A percentile compares a stretch with the other conserved stretches of the same genome.
phyloP scores from a whole-genome alignment of 495 filamentous ascomycete species.

The Talaromyces nanjingensis region DNA sequence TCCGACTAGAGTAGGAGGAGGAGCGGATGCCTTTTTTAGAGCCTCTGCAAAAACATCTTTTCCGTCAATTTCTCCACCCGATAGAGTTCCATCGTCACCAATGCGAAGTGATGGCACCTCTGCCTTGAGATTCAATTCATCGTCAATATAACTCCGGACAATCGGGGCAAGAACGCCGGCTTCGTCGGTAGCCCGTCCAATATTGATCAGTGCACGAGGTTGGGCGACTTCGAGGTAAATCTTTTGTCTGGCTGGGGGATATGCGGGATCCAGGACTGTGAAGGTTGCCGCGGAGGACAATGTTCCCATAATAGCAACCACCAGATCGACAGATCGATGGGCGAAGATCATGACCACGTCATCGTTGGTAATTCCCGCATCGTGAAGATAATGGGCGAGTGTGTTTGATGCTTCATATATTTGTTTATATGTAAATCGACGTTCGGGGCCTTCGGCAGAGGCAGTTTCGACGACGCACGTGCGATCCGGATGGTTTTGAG shows the following conservation, averaged over 20 bases:
- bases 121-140: conserved; percentile 64
- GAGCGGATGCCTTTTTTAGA: conserved; percentile 20
- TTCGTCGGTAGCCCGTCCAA: conserved; percentile 72
- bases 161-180: conserved; percentile 60
- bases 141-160: conserved; percentile 68
- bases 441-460: conserved; percentile 47
- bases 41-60: conserved; percentile 38
- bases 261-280: conserved; percentile 76
- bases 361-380: conserved; percentile 64
- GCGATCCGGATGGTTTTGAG: conserved; percentile 61
- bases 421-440: conserved; percentile 79
- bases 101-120: conserved; percentile 73
- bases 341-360: conserved; percentile 95
- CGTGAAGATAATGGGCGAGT: conserved; percentile 69
- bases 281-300: conserved; percentile 44
- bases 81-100: conserved; percentile 63
- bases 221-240: conserved; percentile 87
- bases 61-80: conserved; percentile 58
- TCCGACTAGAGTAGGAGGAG: conserved; percentile 74
- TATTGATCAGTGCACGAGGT: conserved; percentile 71
- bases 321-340: conserved; percentile 55
- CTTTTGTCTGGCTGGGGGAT: conserved; percentile 81
- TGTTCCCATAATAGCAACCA: conserved; percentile 49
- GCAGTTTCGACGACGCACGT: conserved; percentile 81
- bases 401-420: conserved; percentile 82